Conservation (phyloP, 2,329 filamentous ascomycete genomes). For the Microdochium bolleyi region DNA sequence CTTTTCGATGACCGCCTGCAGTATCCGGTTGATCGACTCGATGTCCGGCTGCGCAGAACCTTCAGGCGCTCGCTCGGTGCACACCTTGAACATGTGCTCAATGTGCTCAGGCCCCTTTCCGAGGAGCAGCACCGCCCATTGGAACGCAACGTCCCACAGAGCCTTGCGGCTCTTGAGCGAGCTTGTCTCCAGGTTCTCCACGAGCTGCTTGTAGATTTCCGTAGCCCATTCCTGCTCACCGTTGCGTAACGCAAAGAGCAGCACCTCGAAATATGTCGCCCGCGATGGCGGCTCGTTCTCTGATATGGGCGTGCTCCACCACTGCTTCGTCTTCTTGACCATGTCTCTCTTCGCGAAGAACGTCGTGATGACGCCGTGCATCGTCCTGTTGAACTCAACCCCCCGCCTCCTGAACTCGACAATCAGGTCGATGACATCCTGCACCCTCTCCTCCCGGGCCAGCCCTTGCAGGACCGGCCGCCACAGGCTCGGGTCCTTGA, state of each 20-base stretch:
- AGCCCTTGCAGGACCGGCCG: constrained; percentile 51
- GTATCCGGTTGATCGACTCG: constrained; percentile 66
- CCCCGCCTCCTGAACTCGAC: constrained; percentile 40
- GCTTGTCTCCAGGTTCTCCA: constrained; percentile 25
- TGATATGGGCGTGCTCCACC: constrained; percentile 53
- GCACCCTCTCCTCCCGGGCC: constrained; percentile 47
- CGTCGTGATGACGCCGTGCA: constrained; percentile 48
- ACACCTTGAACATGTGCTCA: constrained; percentile 60
- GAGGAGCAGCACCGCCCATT: constrained; percentile 63
- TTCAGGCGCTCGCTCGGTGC: constrained; percentile 9
- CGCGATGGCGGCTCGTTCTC: constrained; percentile 29
- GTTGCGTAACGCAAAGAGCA: constrained; percentile 54
- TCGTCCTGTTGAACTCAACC: constrained; percentile 31
- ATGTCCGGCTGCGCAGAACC: constrained; percentile 45
- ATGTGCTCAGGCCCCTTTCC: constrained; percentile 67
- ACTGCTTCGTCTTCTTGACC: constrained; percentile 53
- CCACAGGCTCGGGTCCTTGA: constrained; percentile 28
- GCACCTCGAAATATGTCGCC: constrained; percentile 42
- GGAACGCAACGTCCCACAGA: constrained; percentile 65
- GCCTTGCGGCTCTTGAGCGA: constrained; percentile 35
- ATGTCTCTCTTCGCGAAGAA: constrained; percentile 55
- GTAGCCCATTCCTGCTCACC: constrained; percentile 55
- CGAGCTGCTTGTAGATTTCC: constrained; percentile 45
- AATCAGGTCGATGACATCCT: constrained; percentile 48
- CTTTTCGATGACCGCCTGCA: constrained; percentile 63